Base-by-base conservation (phyloP, 805 yeast genomes). In the Huiozyma sinensis region DNA sequence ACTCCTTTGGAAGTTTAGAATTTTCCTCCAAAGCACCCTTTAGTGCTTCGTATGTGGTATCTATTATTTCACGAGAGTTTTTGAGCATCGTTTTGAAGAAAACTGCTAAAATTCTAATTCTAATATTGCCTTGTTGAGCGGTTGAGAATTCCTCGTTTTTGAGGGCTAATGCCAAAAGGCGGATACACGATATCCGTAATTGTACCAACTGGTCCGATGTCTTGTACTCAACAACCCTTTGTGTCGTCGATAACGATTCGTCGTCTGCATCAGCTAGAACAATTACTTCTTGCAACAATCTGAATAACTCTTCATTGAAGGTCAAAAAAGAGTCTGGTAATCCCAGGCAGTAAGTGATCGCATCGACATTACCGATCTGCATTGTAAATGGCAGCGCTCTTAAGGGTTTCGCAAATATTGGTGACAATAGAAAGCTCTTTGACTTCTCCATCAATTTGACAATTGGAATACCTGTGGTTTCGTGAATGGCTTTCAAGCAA, bases 301-400 rank as follows among this genome's bases (percentile, higher is more conserved):
- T 69, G 47, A 81, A 83, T 47, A 92, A 66, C 57, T 94, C 97
- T 44, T 92, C 97, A 52, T 84, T 85, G 59, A 87, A 90, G 7
- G 81, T 81, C 50, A 90, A 67, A 52, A 90, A 88, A 0, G 95
- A 73, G 49, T 83, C 75, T 9, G 86, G 92, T 40, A 90, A 69
- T 1, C 82, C 78, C 46, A 92, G 67, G 57, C 97, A 90, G 62
- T 81, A 94, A 0, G 95, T 81, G n/a, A 92, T 85, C 1, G 97
- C 97, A 63, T 92, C 97, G 48, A 92, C 89, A 60, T 92, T 89
- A 33, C 98, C 98, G 45, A 92, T 92, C 65, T 94, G 98, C 95
- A 90, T 92, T 5, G 95, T 92, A 67, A 94, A 92, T 0, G 99
- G 98, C 48, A 92, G 70, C 0, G 99, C 99, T 50, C 99, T 73